A percentile compares a stretch with the other conserved stretches of the same genome.
Conservation (phyloP, 371 early-diverging fungal species). For the Mortierella sp. region DNA sequence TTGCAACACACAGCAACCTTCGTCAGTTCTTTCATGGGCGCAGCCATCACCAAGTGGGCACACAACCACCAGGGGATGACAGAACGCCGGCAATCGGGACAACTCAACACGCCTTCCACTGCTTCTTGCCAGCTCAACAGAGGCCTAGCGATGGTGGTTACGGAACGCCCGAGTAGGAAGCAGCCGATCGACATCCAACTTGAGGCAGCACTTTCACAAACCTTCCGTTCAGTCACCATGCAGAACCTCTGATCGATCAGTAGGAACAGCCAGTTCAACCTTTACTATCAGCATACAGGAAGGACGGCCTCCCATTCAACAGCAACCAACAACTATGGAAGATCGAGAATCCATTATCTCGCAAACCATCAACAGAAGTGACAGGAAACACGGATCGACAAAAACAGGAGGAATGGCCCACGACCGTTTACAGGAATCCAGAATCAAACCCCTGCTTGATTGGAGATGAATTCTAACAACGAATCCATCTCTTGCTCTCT, state of each 20-base stretch:
- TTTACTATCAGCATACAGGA: background rate
- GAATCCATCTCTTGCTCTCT: background rate
- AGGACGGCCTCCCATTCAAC: too few species aligned
- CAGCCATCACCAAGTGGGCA: too few species aligned
- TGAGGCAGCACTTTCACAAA: background rate
- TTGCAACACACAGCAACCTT: too few species aligned
- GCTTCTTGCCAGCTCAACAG: too few species aligned
- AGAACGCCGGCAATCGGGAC: too few species aligned
- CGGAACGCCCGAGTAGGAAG: background rate
- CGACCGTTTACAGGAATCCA: background rate
- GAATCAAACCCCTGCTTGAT: background rate
- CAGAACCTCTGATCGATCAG: conserved; percentile 2
- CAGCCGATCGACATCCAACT: background rate
- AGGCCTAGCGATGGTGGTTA: too few species aligned
- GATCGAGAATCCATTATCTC: too few species aligned
- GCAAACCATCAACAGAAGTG: too few species aligned
- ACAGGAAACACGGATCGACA: too few species aligned
- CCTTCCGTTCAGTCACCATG: background rate
- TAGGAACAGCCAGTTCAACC: background rate
- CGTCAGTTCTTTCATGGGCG: too few species aligned
- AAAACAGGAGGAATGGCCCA: background rate
- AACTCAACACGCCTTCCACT: too few species aligned
- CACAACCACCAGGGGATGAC: too few species aligned
- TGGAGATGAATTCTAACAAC: background rate
- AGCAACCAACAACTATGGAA: background rate